Evolutionary conservation across 371 early-diverging fungal genomes (phyloP).

Genomic region (Blastocladiella emersonii): DNA sequence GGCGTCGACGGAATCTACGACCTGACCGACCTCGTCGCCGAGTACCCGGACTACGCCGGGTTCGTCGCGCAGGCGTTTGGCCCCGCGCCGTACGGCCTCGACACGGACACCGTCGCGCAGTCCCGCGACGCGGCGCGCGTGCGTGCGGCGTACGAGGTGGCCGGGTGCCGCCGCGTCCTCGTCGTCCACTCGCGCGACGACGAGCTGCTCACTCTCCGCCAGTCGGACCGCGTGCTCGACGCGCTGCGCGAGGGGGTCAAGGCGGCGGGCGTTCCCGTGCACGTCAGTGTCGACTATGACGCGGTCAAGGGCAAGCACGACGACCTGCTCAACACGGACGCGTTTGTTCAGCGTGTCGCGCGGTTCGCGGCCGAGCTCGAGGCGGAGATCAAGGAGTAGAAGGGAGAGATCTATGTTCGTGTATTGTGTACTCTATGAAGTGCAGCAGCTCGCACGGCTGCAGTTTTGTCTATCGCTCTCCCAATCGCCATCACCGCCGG

Average conservation of each 20-base stretch:
- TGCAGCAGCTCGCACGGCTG: too few relatives aligned
- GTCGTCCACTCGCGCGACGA: not conserved
- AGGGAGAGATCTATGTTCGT: too few relatives aligned
- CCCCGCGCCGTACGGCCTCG: constrained; percentile 14
- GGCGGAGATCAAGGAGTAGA: too few relatives aligned
- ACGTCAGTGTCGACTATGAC: too few relatives aligned
- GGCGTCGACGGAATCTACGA: constrained; percentile 74
- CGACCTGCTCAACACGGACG: not conserved
- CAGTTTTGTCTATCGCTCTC: too few relatives aligned
- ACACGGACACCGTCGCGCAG: constrained; percentile 28
- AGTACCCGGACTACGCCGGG: constrained; percentile 49
- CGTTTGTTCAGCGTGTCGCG: not conserved
- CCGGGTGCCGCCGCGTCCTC: too few relatives aligned
- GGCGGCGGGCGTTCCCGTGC: not conserved
- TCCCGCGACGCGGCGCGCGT: not conserved
- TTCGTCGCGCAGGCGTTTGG: constrained; percentile 58
- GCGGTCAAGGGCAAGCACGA: not conserved
- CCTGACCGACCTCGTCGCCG: constrained; percentile 38
- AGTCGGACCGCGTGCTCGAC: not conserved
- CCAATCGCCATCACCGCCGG: too few relatives aligned
- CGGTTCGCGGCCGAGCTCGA: not conserved
- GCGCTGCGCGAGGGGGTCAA: not conserved
- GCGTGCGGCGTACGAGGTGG: not conserved
- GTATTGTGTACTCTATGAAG: too few relatives aligned
- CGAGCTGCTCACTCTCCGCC: not conserved